Conservation (phyloP, 768 basidiomycete species). For the Lactifluus volemus region DNA sequence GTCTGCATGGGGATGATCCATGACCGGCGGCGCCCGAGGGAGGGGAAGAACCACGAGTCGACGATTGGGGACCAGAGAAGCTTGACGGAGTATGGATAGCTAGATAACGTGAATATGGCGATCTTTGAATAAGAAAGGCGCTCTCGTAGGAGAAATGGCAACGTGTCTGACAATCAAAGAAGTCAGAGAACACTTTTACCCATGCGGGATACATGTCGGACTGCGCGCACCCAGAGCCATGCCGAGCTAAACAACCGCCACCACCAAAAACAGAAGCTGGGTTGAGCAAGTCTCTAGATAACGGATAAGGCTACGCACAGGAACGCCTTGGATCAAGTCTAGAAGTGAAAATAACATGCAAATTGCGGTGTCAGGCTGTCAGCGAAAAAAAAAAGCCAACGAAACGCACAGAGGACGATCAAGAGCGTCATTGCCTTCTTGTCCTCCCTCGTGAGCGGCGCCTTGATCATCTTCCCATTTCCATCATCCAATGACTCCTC, state of each 20-base stretch:
- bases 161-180: slow-evolving; percentile 51
- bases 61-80: slow-evolving; percentile 96
- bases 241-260: not conserved
- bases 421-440: slow-evolving; percentile 38
- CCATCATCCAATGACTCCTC: not conserved
- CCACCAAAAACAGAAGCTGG: no score
- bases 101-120: slow-evolving; percentile 84
- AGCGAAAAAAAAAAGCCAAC: not conserved
- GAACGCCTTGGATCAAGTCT: slow-evolving; percentile 71
- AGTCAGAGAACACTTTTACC: slow-evolving; percentile 51
- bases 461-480: not conserved
- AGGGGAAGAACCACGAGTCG: slow-evolving; percentile 76
- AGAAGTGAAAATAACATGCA: not conserved
- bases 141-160: slow-evolving; percentile 93
- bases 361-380: not conserved
- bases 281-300: not conserved
- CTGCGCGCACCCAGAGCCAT: slow-evolving; percentile 18
- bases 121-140: slow-evolving; percentile 96
- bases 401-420: slow-evolving; percentile 36
- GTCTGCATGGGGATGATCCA: slow-evolving; percentile 99
- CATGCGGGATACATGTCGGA: slow-evolving; percentile 38
- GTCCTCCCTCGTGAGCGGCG: slow-evolving; percentile 27
- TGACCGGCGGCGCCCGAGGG: slow-evolving; percentile 85
- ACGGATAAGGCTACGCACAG: slow-evolving; percentile 42
- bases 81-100: slow-evolving; percentile 95